phyloP scores from a whole-genome alignment of 2,329 filamentous ascomycete species.

The Diaporthe citrichinensis region DNA sequence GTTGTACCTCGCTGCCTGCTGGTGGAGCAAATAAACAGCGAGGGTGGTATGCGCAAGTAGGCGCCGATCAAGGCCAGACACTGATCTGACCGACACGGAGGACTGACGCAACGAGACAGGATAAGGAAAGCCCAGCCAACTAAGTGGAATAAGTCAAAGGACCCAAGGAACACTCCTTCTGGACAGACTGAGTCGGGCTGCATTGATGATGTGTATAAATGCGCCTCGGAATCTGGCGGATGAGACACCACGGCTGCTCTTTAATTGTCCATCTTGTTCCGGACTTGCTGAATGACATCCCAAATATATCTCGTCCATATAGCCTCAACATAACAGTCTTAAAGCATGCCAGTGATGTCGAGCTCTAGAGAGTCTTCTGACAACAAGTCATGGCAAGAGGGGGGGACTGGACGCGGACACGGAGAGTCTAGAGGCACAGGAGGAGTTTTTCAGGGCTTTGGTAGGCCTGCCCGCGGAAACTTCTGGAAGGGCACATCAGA shows the following conservation, averaged over 20 bases:
- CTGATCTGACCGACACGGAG: background rate
- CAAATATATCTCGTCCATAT: background rate
- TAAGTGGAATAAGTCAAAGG: background rate
- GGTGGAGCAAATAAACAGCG: background rate
- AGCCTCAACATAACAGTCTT: background rate
- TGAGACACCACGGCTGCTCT: background rate
- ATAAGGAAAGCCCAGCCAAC: background rate
- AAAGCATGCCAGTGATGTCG: background rate
- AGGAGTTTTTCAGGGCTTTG: background rate
- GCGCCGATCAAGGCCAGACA: background rate
- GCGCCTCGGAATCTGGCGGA: background rate
- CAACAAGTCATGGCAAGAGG: background rate
- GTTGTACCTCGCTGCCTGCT: constrained; percentile 9
- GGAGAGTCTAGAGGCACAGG: constrained; percentile 2
- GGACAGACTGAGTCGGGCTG: background rate
- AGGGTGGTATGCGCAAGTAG: background rate
- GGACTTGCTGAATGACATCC: background rate
- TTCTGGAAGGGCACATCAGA: background rate
- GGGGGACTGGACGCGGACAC: constrained; percentile 1
- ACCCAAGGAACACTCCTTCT: background rate
- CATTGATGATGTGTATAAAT: background rate
- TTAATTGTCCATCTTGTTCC: background rate
- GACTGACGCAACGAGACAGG: background rate
- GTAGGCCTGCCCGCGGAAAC: background rate
- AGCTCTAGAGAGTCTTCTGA: background rate